Evolutionary conservation across 2,329 filamentous ascomycete species (phyloP).

Genomic region (Parascedosporium putredinis): DNA sequence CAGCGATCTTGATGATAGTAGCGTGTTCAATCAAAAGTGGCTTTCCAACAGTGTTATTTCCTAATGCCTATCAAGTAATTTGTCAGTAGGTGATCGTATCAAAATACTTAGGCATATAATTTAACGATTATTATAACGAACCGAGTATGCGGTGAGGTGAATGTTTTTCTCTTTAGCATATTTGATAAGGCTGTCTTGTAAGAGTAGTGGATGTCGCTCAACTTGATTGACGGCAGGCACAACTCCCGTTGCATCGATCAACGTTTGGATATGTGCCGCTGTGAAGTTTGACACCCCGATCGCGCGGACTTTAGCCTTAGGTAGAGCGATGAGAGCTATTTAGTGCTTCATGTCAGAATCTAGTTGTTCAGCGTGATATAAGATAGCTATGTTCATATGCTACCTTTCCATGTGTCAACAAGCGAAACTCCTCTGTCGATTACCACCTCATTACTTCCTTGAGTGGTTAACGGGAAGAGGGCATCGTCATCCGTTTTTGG

Average conservation of each 20-base stretch:
- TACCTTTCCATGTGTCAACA: conserved; percentile 34
- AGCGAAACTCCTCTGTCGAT: conserved; percentile 33
- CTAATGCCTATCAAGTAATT: too few relatives aligned
- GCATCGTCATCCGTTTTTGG: conserved; percentile 21
- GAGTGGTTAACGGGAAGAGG: conserved; percentile 33
- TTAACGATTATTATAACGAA: not conserved
- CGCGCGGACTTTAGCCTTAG: conserved; percentile 51
- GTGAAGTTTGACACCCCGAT: conserved; percentile 67
- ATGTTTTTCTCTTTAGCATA: conserved; percentile 55
- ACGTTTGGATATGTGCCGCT: conserved; percentile 44
- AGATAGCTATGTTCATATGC: too few relatives aligned
- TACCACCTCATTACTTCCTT: conserved; percentile 23
- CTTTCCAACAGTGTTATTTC: conserved; percentile 31
- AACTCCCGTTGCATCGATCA: conserved; percentile 48
- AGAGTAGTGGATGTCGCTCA: conserved; percentile 57
- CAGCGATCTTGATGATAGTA: conserved; percentile 45
- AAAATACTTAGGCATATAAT: too few relatives aligned
- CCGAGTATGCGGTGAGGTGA: conserved; percentile 55
- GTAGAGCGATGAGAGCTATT: conserved; percentile 41
- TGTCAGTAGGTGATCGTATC: too few relatives aligned
- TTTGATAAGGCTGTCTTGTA: conserved; percentile 44
- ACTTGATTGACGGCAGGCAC: conserved; percentile 56
- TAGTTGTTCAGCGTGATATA: too few relatives aligned
- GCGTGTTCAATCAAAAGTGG: conserved; percentile 49
- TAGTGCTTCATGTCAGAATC: not conserved